Evolutionary conservation across 2,329 filamentous ascomycete genomes (phyloP), one percentile per base, ranked within the genome.

Genomic region (Calonectria pteridis): DNA sequence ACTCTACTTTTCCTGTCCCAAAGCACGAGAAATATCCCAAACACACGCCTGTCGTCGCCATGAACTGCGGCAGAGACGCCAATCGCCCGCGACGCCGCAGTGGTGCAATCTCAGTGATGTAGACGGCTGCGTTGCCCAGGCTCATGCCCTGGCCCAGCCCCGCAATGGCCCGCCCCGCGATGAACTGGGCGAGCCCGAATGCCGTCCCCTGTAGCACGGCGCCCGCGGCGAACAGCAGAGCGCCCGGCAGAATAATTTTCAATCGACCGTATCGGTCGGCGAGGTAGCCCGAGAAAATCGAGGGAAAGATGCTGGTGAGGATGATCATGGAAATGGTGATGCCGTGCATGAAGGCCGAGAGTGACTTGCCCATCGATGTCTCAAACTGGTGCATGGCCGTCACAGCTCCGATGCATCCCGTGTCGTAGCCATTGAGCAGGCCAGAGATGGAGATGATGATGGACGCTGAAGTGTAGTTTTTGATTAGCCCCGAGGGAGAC

Each of bases 61-160:
- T 79, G 63, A 92, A 84, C 75, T 92, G 90, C 0, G 90, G 88
- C 5, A 88, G 81, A 0, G 88, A 87, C 0, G 88, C 86, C 2
- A 93, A 79, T 0, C 86, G 83, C 0, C 90, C 91, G 33, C 91
- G 83, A 5, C 84, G 81, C 5, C 82, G 83, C 1, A 86, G 83
- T 0, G 91, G 91, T 1, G 91, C 88, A 20, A 93, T 91, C 80
- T 93, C 91, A 71, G 89, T 89, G 31, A 93, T 89, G 74, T 92
- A 91, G 4, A 92, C 90, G 13, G 86, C 84, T 29, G 90, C 80
- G n/a, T 86, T 90, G n/a, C 88, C 87, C 6, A 93, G 77, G 76
- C 88, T 92, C 1, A 92, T 79, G 0, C 91, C 91, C 76, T 92
- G 87, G 0, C 92, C 92, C 14, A 92, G 77, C 0, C 91, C 91